A percentile compares a stretch with the other conserved stretches of the same genome.
Conservation (phyloP, 371 early-diverging fungal genomes). For the Gilbertella persicaria region DNA sequence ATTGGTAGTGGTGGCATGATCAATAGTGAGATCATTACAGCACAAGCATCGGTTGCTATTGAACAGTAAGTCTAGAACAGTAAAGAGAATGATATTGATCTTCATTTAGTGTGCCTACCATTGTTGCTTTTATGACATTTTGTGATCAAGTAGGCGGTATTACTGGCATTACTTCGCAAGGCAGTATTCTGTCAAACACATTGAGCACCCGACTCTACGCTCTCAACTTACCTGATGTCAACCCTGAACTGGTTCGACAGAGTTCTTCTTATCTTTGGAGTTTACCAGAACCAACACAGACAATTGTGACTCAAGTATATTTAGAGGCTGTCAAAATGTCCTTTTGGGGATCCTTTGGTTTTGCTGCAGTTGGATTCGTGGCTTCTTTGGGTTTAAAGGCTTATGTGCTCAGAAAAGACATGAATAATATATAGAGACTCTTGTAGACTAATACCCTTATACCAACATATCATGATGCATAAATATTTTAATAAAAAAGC, state of each 20-base stretch:
- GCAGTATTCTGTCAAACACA: slow-evolving; percentile 37
- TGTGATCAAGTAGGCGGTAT: slow-evolving; percentile 50
- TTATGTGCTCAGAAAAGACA: slow-evolving; percentile 31
- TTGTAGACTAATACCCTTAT: too few species aligned
- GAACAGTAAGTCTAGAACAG: slow-evolving; percentile 32
- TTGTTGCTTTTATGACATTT: slow-evolving; percentile 47
- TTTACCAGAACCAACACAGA: slow-evolving; percentile 28
- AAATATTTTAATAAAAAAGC: too few species aligned
- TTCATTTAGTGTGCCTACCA: slow-evolving; percentile 32
- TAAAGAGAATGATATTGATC: not conserved
- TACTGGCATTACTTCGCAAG: slow-evolving; percentile 38
- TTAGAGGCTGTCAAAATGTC: slow-evolving; percentile 35
- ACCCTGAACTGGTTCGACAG: slow-evolving; percentile 27
- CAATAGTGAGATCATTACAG: slow-evolving; percentile 48
- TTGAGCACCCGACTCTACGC: slow-evolving; percentile 15
- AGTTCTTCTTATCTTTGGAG: slow-evolving; percentile 33
- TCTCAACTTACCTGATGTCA: slow-evolving; percentile 21
- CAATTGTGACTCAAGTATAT: slow-evolving; percentile 30
- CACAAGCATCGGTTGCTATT: slow-evolving; percentile 41
- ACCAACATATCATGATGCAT: too few species aligned
- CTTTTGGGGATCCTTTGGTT: slow-evolving; percentile 37
- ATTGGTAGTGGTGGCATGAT: slow-evolving; percentile 72
- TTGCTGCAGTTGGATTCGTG: slow-evolving; percentile 31
- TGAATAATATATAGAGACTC: slow-evolving; percentile 2
- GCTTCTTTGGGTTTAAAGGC: slow-evolving; percentile 32